Conservation (phyloP, 345 rosid species). For the Ceriops zippeliana region DNA sequence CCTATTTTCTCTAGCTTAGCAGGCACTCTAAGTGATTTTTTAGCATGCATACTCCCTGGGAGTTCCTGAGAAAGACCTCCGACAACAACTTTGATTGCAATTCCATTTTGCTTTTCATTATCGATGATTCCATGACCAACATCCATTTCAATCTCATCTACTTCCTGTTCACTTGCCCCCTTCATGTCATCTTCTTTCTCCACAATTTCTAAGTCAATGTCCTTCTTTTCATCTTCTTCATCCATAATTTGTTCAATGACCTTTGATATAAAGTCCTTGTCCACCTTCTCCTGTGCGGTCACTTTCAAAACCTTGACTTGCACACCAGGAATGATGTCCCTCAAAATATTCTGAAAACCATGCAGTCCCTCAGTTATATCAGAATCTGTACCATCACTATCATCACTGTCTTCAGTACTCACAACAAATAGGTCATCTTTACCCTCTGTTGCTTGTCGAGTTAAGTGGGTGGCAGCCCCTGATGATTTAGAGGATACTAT, state of each 20-base stretch:
- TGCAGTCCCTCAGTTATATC: constrained; percentile 67
- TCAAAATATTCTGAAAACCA: constrained; percentile 66
- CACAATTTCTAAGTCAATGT: constrained; percentile 51
- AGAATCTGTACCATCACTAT: constrained; percentile 56
- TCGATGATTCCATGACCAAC: constrained; percentile 46
- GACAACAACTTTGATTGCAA: constrained; percentile 74
- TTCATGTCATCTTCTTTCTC: constrained; percentile 53
- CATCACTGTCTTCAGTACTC: constrained; percentile 59
- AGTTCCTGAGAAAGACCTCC: constrained; percentile 62
- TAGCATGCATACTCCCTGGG: constrained; percentile 44
- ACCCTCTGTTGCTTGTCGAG: constrained; percentile 50
- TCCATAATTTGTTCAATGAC: constrained; percentile 78
- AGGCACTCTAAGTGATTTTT: constrained; percentile 64
- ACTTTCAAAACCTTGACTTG: constrained; percentile 86
- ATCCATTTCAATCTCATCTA: constrained; percentile 53
- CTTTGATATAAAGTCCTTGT: constrained; percentile 81
- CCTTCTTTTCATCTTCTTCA: constrained; percentile 70
- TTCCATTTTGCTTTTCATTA: constrained; percentile 51
- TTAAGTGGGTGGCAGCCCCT: constrained; percentile 38
- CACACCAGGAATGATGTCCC: constrained; percentile 84
- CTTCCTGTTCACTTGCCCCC: constrained; percentile 55
- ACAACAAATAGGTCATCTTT: constrained; percentile 47
- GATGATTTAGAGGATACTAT: constrained; percentile 36
- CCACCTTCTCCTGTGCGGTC: constrained; percentile 65
- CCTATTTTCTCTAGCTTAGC: constrained; percentile 68